Conservation (phyloP, 2,329 filamentous ascomycete genomes). For the Aspergillus japonicus region DNA sequence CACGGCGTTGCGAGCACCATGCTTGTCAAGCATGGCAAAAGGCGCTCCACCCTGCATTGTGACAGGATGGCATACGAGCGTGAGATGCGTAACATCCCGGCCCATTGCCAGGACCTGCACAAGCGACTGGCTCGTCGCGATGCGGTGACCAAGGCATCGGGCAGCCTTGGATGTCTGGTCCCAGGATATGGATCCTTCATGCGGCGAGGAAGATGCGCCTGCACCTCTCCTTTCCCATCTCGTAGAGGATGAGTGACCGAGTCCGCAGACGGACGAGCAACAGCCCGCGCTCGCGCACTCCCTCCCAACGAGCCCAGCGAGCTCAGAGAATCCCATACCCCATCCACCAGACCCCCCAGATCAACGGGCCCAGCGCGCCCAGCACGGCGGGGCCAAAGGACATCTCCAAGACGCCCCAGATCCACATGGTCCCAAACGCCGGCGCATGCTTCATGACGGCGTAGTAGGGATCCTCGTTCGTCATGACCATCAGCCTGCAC, state of each 20-base stretch:
- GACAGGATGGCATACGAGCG: not conserved
- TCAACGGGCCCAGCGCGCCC: conserved; percentile 52
- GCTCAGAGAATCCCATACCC: conserved; percentile 47
- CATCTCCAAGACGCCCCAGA: conserved; percentile 90
- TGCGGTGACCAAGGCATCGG: not conserved
- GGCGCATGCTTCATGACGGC: conserved; percentile 89
- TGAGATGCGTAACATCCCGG: not conserved
- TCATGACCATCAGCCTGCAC: conserved; percentile 77
- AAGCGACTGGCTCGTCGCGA: not conserved
- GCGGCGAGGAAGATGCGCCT: not conserved
- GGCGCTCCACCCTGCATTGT: not conserved
- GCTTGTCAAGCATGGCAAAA: not conserved
- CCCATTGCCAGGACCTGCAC: not conserved
- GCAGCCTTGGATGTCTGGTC: not conserved
- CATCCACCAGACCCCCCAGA: conserved; percentile 55
- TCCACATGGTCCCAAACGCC: conserved; percentile 84
- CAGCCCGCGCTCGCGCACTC: not conserved
- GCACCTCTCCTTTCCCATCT: not conserved
- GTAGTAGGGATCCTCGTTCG: conserved; percentile 77
- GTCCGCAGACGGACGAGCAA: not conserved
- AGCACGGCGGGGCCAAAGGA: conserved; percentile 64
- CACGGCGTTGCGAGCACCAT: not conserved
- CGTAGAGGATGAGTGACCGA: no score
- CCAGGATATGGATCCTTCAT: not conserved
- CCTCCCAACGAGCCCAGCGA: not conserved